Conservation (phyloP, 2,329 filamentous ascomycete species). For the Cercospora canescens region DNA sequence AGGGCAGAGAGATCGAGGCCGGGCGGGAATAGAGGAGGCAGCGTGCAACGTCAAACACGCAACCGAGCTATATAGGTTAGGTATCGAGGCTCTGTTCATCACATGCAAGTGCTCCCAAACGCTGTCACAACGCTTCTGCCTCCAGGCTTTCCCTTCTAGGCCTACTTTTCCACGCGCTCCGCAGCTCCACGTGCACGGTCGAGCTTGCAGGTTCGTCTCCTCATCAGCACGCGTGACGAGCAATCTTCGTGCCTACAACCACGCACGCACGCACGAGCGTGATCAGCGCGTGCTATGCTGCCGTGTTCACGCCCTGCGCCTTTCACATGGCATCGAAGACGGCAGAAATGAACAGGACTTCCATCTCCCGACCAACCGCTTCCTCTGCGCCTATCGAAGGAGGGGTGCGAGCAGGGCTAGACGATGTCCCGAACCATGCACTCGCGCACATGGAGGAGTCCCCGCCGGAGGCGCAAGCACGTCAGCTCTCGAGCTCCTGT, state of each 20-base stretch:
- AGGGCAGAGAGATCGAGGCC: not conserved
- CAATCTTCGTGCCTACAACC: not conserved
- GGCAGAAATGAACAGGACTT: not conserved
- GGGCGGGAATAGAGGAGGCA: not conserved
- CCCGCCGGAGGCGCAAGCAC: slow-evolving; percentile 1
- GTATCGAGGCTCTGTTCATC: not conserved
- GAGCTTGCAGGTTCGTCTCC: not conserved
- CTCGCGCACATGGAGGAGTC: not conserved
- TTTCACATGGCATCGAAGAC: not conserved
- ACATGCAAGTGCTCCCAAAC: slow-evolving; percentile 2
- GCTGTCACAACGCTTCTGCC: not conserved
- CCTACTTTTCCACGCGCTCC: not conserved
- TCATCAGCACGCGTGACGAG: not conserved
- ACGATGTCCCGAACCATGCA: slow-evolving; percentile 5
- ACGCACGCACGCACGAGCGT: not conserved
- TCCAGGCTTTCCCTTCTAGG: not conserved
- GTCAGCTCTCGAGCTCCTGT: slow-evolving; percentile 3
- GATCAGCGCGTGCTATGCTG: not conserved
- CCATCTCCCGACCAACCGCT: slow-evolving; percentile 8
- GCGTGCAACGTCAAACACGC: not conserved
- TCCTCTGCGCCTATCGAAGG: not conserved
- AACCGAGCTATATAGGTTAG: not conserved
- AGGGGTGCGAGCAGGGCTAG: not conserved
- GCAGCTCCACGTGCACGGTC: not conserved
- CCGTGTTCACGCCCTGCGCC: not conserved